These are phyloP conservation scores for Petunia hybrid DNA, from an alignment of 305 asterid species.

Conservation along the genomic window DNA sequence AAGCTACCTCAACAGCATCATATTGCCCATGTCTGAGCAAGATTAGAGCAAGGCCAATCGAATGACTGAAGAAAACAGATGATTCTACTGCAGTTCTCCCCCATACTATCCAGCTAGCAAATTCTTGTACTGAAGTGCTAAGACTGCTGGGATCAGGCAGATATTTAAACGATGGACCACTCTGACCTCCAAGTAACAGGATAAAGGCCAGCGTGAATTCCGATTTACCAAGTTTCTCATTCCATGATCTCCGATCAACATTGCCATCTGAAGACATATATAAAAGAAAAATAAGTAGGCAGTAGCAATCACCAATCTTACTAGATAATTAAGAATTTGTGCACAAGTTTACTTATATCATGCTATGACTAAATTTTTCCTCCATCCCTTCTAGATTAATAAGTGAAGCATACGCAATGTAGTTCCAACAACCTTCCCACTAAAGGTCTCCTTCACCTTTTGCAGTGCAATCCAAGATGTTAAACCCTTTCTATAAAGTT, in stretches of 20 bases:
- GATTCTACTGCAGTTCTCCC: conserved; percentile 82
- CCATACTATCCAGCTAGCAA: conserved; percentile 91
- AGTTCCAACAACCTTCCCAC: conserved; percentile 15
- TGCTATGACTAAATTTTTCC: not conserved
- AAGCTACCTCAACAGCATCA: conserved; percentile 80
- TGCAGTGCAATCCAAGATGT: conserved; percentile 14
- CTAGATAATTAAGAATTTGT: not conserved
- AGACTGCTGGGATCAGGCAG: conserved; percentile 69
- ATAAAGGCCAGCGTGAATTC: conserved; percentile 78
- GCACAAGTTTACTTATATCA: not conserved
- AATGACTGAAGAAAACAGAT: conserved; percentile 79
- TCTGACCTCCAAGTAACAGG: conserved; percentile 60
- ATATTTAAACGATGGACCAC: conserved; percentile 48
- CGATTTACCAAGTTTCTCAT: conserved; percentile 82
- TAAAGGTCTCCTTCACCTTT: conserved; percentile 20
- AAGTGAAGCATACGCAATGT: conserved; percentile 17
- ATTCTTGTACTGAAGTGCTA: conserved; percentile 68
- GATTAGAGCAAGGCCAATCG: conserved; percentile 74
- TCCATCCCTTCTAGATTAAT: not conserved
- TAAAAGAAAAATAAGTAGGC: conserved; percentile 23
- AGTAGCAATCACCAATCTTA: conserved; percentile 20
- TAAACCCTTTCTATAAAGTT: not conserved
- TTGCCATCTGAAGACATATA: conserved; percentile 61
- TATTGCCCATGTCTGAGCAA: conserved; percentile 84
- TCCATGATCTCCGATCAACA: conserved; percentile 67